Base-by-base conservation (phyloP, 1,139 yeast species). In the Meyerozyma sp. region DNA sequence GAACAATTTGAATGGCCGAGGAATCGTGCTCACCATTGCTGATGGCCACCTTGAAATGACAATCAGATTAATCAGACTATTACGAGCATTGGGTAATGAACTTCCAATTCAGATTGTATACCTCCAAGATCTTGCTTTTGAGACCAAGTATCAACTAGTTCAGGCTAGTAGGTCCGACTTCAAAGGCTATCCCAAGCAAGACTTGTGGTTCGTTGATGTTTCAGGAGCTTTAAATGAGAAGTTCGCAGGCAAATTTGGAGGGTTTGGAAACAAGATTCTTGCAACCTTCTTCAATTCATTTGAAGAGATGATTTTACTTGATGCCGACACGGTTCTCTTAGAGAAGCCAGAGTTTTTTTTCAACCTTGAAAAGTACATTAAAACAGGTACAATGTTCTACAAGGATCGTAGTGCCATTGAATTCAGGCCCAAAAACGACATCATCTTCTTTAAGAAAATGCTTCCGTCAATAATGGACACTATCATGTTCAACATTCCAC, bases 271-370 rank as follows among this genome's bases (percentile, higher is more conserved):
- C 54, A 79, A 79, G 54, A 65, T 80, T 51, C 50, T 75, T 25
- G 81, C 82, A 3, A 57, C 69, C 14, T 46, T 77, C 20, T 76
- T 78, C 58, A 76, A 69, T 44, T 69, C 81, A 2, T 78, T 78
- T 49, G 68, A 68, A 40, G 81, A 78, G 48, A 64, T 68, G 52
- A 60, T 78, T 10, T 56, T 77, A 16, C 51, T 79, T 38, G 84
- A 79, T 54, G 79, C 76, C 11, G 83, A 79, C 53, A 65, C 75
- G 0, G 77, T 75, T 0, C 57, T 77, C 9, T 58, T 76, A 44
- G 59, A 66, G 29, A 45, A 56, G 1, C 70, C 75, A 2, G 62
- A 57, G 13, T 56, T 59, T 14, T 68, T 75, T 53, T 66, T 66
- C 49, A 49, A 61, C 11, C 46, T 63, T 40, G 46, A 54, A 42